These are phyloP conservation scores for Pezicula neosporulosa DNA, from an alignment of 2,329 filamentous ascomycete genomes.

Conservation along the genomic window DNA sequence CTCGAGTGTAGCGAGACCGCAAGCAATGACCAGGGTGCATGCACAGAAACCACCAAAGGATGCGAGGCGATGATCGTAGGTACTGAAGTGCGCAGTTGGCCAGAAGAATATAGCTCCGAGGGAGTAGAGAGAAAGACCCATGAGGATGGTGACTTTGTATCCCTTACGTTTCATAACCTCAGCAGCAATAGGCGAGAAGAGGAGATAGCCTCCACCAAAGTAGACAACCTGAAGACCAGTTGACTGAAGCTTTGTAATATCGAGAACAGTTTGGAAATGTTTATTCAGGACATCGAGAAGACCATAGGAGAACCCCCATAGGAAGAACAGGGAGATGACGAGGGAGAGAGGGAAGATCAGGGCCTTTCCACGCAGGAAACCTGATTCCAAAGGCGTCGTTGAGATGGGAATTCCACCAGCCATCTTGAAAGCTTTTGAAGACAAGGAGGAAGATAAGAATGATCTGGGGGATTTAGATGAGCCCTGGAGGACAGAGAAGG, in stretches of 20 bases:
- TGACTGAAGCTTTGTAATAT: conserved; percentile 57
- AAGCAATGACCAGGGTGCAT: conserved; percentile 69
- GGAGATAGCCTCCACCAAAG: conserved; percentile 67
- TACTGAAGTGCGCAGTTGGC: conserved; percentile 69
- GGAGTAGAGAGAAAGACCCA: conserved; percentile 73
- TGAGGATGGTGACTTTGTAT: conserved; percentile 76
- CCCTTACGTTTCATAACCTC: conserved; percentile 71
- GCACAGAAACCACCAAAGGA: conserved; percentile 79
- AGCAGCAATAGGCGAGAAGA: conserved; percentile 64
- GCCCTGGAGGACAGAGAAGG: conserved; percentile 3
- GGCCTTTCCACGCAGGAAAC: conserved; percentile 33
- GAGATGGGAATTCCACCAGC: conserved; percentile 36
- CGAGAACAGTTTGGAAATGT: conserved; percentile 60
- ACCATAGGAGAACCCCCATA: conserved; percentile 89
- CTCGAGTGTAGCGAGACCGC: conserved; percentile 72
- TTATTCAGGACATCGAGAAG: conserved; percentile 78
- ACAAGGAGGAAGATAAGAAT: not conserved
- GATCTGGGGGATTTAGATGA: conserved; percentile 3
- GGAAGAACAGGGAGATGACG: conserved; percentile 76
- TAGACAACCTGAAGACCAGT: conserved; percentile 69
- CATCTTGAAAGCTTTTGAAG: conserved; percentile 26
- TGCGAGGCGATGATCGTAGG: conserved; percentile 46
- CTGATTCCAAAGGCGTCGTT: conserved; percentile 32
- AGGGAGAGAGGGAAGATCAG: conserved; percentile 46
- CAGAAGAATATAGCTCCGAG: conserved; percentile 74